Evolutionary conservation across 2,329 filamentous ascomycete genomes (phyloP).

Genomic region (Monosporascus sp.): DNA sequence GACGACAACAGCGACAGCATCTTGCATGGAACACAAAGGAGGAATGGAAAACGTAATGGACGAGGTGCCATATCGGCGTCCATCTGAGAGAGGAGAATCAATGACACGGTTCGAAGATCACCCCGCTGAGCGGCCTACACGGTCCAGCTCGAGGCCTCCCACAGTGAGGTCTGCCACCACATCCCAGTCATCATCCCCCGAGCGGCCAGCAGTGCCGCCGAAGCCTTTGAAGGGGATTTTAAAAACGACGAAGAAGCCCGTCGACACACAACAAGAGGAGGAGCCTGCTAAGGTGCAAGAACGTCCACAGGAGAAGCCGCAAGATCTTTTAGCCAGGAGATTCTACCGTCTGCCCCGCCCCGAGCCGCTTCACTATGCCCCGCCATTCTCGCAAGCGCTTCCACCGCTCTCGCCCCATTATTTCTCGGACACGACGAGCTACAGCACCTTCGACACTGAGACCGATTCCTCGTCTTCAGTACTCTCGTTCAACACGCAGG

Average conservation of each 20-base stretch:
- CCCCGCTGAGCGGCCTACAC: not conserved
- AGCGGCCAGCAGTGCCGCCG: not conserved
- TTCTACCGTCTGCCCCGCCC: slow-evolving; percentile 23
- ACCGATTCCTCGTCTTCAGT: slow-evolving; percentile 32
- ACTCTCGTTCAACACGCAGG: slow-evolving; percentile 32
- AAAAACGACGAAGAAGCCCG: not conserved
- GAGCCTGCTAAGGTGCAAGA: not conserved
- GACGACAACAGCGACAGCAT: not conserved
- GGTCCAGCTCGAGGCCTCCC: not conserved
- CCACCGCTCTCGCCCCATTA: slow-evolving; percentile 22
- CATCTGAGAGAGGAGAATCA: not conserved
- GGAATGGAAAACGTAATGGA: not conserved
- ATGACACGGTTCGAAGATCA: not conserved
- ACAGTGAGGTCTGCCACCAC: not conserved
- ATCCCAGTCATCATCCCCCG: not conserved
- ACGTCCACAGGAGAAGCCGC: slow-evolving; percentile 3
- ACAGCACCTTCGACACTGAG: slow-evolving; percentile 24
- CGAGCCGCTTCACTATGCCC: slow-evolving; percentile 11
- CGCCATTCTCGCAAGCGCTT: slow-evolving; percentile 3
- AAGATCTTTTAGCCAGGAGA: slow-evolving; percentile 23
- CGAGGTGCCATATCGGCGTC: not conserved
- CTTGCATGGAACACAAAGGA: not conserved
- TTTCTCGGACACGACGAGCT: slow-evolving; percentile 21
- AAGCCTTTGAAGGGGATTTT: not conserved
- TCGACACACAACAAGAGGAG: not conserved